Base-by-base conservation (phyloP, 2,329 filamentous ascomycete species). In the Amylocarpus encephaloides region DNA sequence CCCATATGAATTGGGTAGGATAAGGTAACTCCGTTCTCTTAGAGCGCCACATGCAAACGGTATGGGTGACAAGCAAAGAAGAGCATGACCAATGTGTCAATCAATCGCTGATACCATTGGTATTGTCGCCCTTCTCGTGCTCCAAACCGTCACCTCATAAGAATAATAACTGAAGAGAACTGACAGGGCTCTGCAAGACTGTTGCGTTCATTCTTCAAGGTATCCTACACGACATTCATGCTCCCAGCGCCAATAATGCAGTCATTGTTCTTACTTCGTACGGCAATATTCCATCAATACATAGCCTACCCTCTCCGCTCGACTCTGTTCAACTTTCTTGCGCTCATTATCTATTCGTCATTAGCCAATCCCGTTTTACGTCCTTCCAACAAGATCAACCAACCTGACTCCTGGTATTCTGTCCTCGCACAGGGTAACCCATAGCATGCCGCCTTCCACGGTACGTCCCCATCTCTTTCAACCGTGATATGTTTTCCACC, bases 381-480 rank as follows among this genome's bases (percentile, higher is more conserved):
- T 18, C 7, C 7, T 16, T 33, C 15, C 11, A 26, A 40, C 30
- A 12, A 30, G 22, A 12, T 9, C 29, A 59, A 56, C 59, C 53
- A 62, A 82, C 79, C 74, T 86, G 92, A 66, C 75, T 88, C 66
- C 88, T 84, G 52, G 93, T 97, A 62, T 78, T 81, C 72, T 98
- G 93, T 60, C 93, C 93, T 60, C 93, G 80, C 48, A 93, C 92
- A 3, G 93, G 93, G 72, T 97, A 71, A 53, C 85, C 82, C 85
- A 97, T 91, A 50, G 92, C 92, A 74, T 98, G 93, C 59, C 93
- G 76, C 68, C 87, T 83, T 58, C 93, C 93, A 47, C 93, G 77
- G 66, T 95, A 95, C 3, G 85, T 83, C 44, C 91, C 91, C 74
- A 95, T 96, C 63, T 96, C 91, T 67, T 86, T 88, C 68, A 98